phyloP scores from a whole-genome alignment of 2,329 filamentous ascomycete genomes.

The Fusarium phyllophilum region DNA sequence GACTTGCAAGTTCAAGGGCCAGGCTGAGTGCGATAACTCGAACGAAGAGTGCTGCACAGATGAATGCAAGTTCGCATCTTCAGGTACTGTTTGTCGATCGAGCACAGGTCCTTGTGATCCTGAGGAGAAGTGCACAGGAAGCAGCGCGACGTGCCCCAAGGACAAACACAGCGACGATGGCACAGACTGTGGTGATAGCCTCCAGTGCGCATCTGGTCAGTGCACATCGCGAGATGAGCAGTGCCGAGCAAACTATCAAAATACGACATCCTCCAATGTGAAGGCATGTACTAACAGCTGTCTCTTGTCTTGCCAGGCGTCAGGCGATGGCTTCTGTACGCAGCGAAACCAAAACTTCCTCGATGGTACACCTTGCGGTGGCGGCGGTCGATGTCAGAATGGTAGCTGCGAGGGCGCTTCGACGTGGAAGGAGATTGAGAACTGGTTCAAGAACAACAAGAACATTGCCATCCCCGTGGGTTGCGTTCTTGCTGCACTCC shows the following conservation, averaged over 20 bases:
- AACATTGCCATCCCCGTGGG: conserved; percentile 84
- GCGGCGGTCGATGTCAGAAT: conserved; percentile 81
- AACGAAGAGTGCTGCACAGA: conserved; percentile 84
- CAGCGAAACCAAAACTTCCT: conserved; percentile 90
- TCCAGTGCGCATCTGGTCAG: conserved; percentile 89
- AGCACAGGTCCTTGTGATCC: conserved; percentile 87
- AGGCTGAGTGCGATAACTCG: conserved; percentile 80
- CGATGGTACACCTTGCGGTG: conserved; percentile 87
- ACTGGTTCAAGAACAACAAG: conserved; percentile 82
- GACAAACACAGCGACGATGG: conserved; percentile 78
- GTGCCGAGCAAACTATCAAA: conserved; percentile 86
- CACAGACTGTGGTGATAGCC: conserved; percentile 73
- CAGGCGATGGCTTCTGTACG: conserved; percentile 77
- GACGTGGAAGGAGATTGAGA: conserved; percentile 74
- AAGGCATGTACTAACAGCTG: conserved; percentile 78
- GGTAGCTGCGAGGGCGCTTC: conserved; percentile 80
- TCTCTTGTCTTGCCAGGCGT: conserved; percentile 78
- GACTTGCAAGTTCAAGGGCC: conserved; percentile 84
- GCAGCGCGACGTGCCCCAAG: conserved; percentile 74
- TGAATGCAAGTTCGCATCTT: conserved; percentile 72
- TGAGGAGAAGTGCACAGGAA: conserved; percentile 82
- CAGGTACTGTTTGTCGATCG: conserved; percentile 80
- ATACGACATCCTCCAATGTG: conserved; percentile 77
- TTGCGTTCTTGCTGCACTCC: conserved; percentile 74
- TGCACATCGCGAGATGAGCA: conserved; percentile 93